Evolutionary conservation across 176 grass and related monocot genomes (phyloP).

Genomic region (Musa acuminata): DNA sequence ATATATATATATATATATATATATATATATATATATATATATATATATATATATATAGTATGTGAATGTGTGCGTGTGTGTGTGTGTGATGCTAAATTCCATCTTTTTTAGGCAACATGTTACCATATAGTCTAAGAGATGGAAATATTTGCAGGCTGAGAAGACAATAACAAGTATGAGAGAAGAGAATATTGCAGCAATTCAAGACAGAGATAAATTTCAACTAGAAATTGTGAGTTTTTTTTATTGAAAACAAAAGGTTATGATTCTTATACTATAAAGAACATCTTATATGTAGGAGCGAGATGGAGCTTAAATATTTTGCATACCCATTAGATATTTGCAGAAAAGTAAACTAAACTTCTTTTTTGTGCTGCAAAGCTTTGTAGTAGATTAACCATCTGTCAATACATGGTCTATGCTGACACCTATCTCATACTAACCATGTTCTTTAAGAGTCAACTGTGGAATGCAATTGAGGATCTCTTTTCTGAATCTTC

Average conservation of each 20-base stretch:
- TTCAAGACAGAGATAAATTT: background rate
- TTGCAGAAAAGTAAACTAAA: too few relatives aligned
- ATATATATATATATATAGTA: too few relatives aligned
- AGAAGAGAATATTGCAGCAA: background rate
- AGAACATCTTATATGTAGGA: background rate
- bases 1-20: too few relatives aligned
- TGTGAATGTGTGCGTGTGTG: too few relatives aligned
- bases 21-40: too few relatives aligned
- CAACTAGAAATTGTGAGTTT: slow-evolving; percentile 7
- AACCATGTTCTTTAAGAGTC: too few relatives aligned
- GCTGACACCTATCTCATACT: too few relatives aligned
- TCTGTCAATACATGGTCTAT: too few relatives aligned
- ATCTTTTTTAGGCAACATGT: background rate
- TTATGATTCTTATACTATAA: background rate
- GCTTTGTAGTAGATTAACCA: too few relatives aligned
- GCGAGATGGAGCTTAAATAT: background rate
- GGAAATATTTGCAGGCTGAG: slow-evolving; percentile 1
- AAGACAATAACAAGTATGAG: background rate
- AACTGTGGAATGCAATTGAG: too few relatives aligned
- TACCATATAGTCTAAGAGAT: background rate
- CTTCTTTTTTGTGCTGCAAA: too few relatives aligned
- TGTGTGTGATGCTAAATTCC: background rate
- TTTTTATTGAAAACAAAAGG: background rate
- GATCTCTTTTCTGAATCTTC: too few relatives aligned
- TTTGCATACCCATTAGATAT: background rate